Conservation (phyloP, 2,329 filamentous ascomycete species). For the Xylaria sp. region DNA sequence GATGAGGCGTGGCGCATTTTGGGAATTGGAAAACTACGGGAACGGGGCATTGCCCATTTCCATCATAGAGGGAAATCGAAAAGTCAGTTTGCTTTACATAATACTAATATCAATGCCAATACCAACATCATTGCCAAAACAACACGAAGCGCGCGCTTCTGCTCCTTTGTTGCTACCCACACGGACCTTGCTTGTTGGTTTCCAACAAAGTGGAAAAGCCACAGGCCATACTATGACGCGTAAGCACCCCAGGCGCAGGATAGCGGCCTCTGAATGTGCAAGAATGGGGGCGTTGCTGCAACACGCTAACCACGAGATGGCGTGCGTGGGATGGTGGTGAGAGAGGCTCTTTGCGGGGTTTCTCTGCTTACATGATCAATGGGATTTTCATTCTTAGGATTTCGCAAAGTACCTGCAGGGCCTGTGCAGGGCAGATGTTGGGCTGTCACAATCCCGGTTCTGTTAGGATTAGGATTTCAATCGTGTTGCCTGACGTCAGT, state of each 20-base stretch:
- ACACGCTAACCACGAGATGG: background rate
- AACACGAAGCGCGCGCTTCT: background rate
- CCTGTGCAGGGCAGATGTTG: too few species aligned
- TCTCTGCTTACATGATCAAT: constrained; percentile 6
- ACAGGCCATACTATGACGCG: background rate
- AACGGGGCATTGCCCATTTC: background rate
- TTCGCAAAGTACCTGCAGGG: background rate
- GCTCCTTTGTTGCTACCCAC: background rate
- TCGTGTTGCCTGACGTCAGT: background rate
- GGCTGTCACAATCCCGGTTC: background rate
- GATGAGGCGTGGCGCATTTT: background rate
- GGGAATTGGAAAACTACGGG: background rate
- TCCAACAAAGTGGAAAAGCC: background rate
- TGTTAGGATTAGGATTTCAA: background rate
- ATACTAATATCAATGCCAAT: constrained; percentile 5
- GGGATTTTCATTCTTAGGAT: background rate
- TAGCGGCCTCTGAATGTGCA: constrained; percentile 7
- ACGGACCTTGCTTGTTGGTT: background rate
- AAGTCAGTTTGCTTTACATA: constrained; percentile 15
- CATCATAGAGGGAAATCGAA: constrained; percentile 1
- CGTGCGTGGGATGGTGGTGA: background rate
- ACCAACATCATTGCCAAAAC: background rate
- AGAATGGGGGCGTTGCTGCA: constrained; percentile 8
- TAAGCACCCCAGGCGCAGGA: background rate
- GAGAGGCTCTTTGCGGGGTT: constrained; percentile 2